Percentiles rank a stretch among this genome's conserved stretches.
phyloP scores from a whole-genome alignment of 2,329 filamentous ascomycete species.

The Monilinia laxa region DNA sequence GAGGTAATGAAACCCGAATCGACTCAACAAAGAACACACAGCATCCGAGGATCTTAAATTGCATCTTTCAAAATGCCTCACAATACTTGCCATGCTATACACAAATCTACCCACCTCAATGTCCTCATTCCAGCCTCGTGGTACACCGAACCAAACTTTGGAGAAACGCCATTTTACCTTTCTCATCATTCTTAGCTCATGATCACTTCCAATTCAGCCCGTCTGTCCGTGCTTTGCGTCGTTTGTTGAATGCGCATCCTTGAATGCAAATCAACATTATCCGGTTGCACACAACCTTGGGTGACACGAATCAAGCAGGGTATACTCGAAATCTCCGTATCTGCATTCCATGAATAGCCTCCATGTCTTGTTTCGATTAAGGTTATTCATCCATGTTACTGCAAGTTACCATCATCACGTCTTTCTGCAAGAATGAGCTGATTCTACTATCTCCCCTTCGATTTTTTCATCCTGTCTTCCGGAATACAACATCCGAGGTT shows the following conservation, averaged over 20 bases:
- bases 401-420: neutral
- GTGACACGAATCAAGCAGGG: neutral
- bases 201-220: neutral
- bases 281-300: neutral
- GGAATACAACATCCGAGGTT: neutral
- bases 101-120: neutral
- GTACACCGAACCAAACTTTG: slow-evolving; percentile 18
- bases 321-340: neutral
- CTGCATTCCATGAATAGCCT: neutral
- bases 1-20: neutral
- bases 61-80: slow-evolving; percentile 15
- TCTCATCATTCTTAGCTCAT: neutral
- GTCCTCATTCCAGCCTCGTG: slow-evolving; percentile 11
- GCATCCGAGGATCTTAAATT: slow-evolving; percentile 2
- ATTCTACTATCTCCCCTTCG: neutral
- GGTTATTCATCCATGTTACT: neutral
- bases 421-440: neutral
- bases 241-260: neutral
- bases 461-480: neutral
- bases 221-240: neutral
- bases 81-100: neutral
- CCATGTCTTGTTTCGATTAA: neutral
- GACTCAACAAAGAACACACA: neutral
- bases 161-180: neutral
- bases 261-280: neutral